phyloP scores from a whole-genome alignment of 2,329 filamentous ascomycete species.

The Beauveria varroae region DNA sequence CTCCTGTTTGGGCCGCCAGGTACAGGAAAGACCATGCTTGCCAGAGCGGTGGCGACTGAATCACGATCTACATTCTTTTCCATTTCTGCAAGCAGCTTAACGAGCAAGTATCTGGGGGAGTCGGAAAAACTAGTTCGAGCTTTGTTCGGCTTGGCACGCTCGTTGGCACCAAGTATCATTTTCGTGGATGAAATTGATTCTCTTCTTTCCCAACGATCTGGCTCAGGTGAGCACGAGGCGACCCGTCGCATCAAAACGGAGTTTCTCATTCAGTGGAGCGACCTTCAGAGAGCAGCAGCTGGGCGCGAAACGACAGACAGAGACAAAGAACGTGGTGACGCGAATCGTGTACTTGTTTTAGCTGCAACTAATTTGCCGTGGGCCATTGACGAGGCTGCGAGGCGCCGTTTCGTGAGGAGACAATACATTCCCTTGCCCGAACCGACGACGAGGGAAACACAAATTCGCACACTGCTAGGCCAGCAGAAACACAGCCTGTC shows the following conservation, averaged over 20 bases:
- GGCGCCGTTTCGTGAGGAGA: slow-evolving; percentile 80
- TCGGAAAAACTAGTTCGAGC: slow-evolving; percentile 94
- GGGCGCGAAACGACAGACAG: slow-evolving; percentile 64
- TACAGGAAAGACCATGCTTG: slow-evolving; percentile 98
- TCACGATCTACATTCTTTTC: slow-evolving; percentile 94
- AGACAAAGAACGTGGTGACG: slow-evolving; percentile 67
- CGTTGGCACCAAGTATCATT: slow-evolving; percentile 87
- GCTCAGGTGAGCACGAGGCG: slow-evolving; percentile 83
- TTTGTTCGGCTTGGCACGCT: slow-evolving; percentile 81
- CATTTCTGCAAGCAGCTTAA: slow-evolving; percentile 88
- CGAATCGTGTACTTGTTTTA: slow-evolving; percentile 82
- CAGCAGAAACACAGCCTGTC: slow-evolving; percentile 80
- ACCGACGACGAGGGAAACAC: slow-evolving; percentile 67
- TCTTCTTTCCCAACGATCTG: slow-evolving; percentile 73
- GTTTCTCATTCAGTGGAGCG: slow-evolving; percentile 95
- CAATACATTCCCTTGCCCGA: slow-evolving; percentile 97
- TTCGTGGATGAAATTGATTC: slow-evolving; percentile 99
- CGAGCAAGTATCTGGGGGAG: slow-evolving; percentile 92
- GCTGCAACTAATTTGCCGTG: slow-evolving; percentile 95
- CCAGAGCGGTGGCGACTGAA: slow-evolving; percentile 88
- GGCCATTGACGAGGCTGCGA: slow-evolving; percentile 94
- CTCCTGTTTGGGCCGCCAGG: slow-evolving; percentile 92
- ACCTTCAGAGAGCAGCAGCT: slow-evolving; percentile 84
- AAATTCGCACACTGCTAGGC: slow-evolving; percentile 70
- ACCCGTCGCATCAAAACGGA: slow-evolving; percentile 94